These are phyloP conservation scores for Cryptococcus wingfieldii DNA, from an alignment of 1,284 basidiomycete species.

Conservation along the genomic window DNA sequence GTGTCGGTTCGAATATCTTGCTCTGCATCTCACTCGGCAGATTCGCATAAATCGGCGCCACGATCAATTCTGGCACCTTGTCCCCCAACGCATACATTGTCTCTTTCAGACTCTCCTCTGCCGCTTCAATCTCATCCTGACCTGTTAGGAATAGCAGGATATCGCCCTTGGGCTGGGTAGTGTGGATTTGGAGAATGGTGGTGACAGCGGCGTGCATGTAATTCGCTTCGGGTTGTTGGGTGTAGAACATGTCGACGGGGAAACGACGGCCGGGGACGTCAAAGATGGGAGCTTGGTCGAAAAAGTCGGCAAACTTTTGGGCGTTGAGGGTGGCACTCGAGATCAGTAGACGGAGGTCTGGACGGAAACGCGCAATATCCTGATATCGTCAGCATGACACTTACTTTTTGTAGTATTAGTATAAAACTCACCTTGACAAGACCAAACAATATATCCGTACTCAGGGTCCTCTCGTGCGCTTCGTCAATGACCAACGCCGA, in stretches of 20 bases:
- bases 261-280: conserved; percentile 95
- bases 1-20: conserved; percentile 98
- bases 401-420: too few species aligned
- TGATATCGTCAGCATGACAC: conserved; percentile 36
- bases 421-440: conserved; percentile 77
- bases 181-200: conserved; percentile 98
- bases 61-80: conserved; percentile 88
- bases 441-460: conserved; percentile 94
- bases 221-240: conserved; percentile 94
- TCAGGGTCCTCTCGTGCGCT: conserved; percentile 91
- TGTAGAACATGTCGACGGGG: conserved; percentile 98
- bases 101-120: conserved; percentile 91
- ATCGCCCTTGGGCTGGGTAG: conserved; percentile 96
- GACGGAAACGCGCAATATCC: conserved; percentile 96
- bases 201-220: conserved; percentile 98
- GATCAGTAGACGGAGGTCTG: conserved; percentile 83
- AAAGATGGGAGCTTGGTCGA: conserved; percentile 89
- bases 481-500: conserved; percentile 93
- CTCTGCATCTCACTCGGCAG: conserved; percentile 98
- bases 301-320: conserved; percentile 93
- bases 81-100: conserved; percentile 91
- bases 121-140: conserved; percentile 98
- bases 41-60: conserved; percentile 98
- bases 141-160: conserved; percentile 97
- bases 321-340: conserved; percentile 97